Conservation (phyloP, 345 rosid species). For the Cardiospermum halicacabum region DNA sequence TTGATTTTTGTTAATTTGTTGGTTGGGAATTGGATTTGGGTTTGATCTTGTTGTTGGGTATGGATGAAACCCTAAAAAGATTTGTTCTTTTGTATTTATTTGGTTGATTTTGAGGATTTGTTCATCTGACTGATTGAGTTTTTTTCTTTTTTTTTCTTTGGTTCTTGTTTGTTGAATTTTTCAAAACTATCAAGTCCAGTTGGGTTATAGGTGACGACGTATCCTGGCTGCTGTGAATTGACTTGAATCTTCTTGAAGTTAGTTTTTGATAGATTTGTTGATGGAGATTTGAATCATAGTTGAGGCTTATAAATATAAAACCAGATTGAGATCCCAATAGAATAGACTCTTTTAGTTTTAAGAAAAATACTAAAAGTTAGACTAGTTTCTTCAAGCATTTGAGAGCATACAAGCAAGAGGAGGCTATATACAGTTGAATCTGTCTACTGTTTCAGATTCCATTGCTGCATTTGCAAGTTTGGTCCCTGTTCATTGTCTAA, state of each 20-base stretch:
- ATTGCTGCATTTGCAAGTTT: background rate
- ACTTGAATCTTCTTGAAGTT: background rate
- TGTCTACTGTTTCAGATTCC: background rate
- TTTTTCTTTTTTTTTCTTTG: too few species aligned
- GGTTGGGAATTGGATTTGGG: background rate
- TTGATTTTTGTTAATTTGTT: background rate
- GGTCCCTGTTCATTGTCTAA: too few species aligned
- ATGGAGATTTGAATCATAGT: background rate
- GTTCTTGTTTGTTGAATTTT: background rate
- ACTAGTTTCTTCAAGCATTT: background rate
- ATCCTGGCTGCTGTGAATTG: conserved; percentile 7
- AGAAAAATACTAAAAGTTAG: background rate
- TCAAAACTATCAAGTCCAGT: conserved; percentile 3
- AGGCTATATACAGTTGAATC: background rate
- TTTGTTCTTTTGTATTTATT: background rate
- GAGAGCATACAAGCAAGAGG: background rate
- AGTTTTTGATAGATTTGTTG: background rate
- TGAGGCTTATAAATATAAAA: background rate
- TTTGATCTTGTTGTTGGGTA: background rate
- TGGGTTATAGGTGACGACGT: conserved; percentile 22
- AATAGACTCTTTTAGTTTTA: background rate
- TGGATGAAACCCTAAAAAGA: background rate
- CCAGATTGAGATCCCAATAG: conserved; percentile 6
- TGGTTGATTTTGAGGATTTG: background rate
- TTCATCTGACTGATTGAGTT: background rate